Percentiles rank a stretch among this genome's conserved stretches.
Evolutionary conservation across 2,329 filamentous ascomycete genomes (phyloP).

Genomic region (Clonostachys chloroleuca): DNA sequence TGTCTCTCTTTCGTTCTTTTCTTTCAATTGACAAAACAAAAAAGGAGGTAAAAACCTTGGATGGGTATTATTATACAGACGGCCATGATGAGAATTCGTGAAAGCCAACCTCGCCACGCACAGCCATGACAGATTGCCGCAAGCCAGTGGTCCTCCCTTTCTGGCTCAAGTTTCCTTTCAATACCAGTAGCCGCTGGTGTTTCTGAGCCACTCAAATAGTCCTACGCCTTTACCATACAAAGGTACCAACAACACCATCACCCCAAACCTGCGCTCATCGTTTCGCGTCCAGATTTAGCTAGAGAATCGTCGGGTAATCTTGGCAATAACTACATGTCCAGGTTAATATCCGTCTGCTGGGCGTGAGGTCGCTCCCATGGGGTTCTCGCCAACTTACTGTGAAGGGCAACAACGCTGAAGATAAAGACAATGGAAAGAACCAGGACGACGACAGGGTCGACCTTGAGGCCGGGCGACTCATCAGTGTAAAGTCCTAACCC

Average conservation of each 20-base stretch:
- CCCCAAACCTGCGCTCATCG: background rate
- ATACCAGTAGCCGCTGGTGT: too few relatives aligned
- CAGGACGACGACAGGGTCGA: slow-evolving; percentile 95
- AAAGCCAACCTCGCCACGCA: too few relatives aligned
- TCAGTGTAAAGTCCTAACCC: slow-evolving; percentile 88
- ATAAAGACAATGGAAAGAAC: slow-evolving; percentile 97
- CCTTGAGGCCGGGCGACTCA: slow-evolving; percentile 94
- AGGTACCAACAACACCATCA: background rate
- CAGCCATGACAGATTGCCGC: too few relatives aligned
- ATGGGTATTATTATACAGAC: background rate
- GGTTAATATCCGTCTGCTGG: background rate
- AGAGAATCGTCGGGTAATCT: slow-evolving; percentile 85
- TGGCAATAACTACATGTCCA: slow-evolving; percentile 74
- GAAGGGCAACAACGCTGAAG: slow-evolving; percentile 94
- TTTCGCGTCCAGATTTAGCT: slow-evolving; percentile 34
- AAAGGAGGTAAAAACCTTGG: background rate
- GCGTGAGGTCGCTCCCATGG: background rate
- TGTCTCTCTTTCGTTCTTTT: too few relatives aligned
- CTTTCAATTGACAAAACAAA: too few relatives aligned
- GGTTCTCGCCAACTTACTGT: slow-evolving; percentile 62
- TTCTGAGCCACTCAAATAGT: too few relatives aligned
- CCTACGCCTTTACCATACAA: too few relatives aligned
- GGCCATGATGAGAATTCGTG: background rate
- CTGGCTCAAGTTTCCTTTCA: too few relatives aligned
- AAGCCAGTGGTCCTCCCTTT: too few relatives aligned